phyloP scores from a whole-genome alignment of 768 basidiomycete genomes.

The Phallus indusiatus region DNA sequence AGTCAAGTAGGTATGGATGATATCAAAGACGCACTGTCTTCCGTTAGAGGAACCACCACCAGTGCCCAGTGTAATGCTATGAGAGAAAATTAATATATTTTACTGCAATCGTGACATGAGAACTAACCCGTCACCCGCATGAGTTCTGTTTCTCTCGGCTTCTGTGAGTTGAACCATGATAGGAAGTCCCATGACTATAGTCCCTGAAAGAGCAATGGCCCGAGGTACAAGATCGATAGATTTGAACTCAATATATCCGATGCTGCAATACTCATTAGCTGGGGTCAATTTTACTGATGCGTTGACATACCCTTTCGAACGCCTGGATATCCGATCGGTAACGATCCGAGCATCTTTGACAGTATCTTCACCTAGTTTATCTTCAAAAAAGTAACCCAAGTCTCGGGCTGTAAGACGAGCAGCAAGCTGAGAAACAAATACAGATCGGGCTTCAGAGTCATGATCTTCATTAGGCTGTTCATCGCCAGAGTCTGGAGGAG shows the following conservation, averaged over 20 bases:
- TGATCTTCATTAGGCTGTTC: conserved; percentile 73
- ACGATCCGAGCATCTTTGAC: conserved; percentile 97
- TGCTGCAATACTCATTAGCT: conserved; percentile 38
- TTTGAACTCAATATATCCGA: conserved; percentile 96
- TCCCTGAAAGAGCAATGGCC: conserved; percentile 83
- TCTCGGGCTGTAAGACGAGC: conserved; percentile 94
- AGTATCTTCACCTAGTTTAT: conserved; percentile 85
- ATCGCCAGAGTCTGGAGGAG: conserved; percentile 42
- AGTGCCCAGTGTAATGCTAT: conserved; percentile 74
- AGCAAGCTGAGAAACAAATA: conserved; percentile 97
- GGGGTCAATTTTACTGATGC: background rate
- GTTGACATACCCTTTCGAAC: conserved; percentile 85
- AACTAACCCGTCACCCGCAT: conserved; percentile 78
- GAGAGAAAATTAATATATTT: conserved; percentile 18
- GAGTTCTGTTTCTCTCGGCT: conserved; percentile 85
- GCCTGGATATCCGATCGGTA: conserved; percentile 85
- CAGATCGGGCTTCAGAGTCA: conserved; percentile 96
- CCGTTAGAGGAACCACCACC: conserved; percentile 69
- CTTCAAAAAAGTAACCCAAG: conserved; percentile 97
- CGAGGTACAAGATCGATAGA: conserved; percentile 85
- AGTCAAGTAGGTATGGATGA: conserved; percentile 2
- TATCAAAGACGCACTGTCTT: conserved; percentile 58
- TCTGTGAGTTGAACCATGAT: conserved; percentile 96
- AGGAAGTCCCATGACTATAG: conserved; percentile 96
- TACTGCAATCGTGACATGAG: background rate